Base-by-base conservation (phyloP, 192 early-diverging fungal genomes). In the Entrophospora sp. region DNA sequence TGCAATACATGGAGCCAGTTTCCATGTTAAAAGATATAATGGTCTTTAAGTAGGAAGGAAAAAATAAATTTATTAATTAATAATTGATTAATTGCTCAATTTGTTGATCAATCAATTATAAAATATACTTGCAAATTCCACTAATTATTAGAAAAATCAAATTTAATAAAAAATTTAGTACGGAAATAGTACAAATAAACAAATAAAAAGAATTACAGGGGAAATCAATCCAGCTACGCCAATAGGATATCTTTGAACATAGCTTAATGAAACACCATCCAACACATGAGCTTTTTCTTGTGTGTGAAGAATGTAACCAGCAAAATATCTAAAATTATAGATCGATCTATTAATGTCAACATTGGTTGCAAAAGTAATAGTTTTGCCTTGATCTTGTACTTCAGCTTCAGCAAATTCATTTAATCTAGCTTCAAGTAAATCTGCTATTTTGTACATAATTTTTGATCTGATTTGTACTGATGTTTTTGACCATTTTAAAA, bases 1-100 rank as follows among this genome's bases (percentile, higher is more conserved):
- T 27, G 82, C 85, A 46, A 89, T 78, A 53, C 83, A 85, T 1
- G 88, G 85, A 5, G 87, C 89, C 42, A 91, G 80, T 68, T 89
- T 91, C 81, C 83, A 84, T 8, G 84, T 86, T 24, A 88, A 69
- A 37, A 87, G 76, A 49, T 83, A 85, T 52, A 87, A 45, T 5
- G 89, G 86, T 62, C 75, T 76, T n/a, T n/a, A n/a, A n/a, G n/a
- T n/a, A n/a, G n/a, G n/a, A n/a, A n/a, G n/a, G n/a, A n/a, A n/a
- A n/a, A n/a, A n/a, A n/a, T n/a, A n/a, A n/a, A n/a, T n/a, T n/a
- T n/a, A n/a, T n/a, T n/a, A n/a, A n/a, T n/a, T n/a, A n/a, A n/a
- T n/a, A n/a, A n/a, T n/a, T n/a, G n/a, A n/a, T n/a, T n/a, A n/a
- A n/a, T n/a, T n/a, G n/a, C n/a, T n/a, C n/a, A n/a, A n/a, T n/a